phyloP scores from a whole-genome alignment of 1,139 yeast species.

The Yarrowia galli region DNA sequence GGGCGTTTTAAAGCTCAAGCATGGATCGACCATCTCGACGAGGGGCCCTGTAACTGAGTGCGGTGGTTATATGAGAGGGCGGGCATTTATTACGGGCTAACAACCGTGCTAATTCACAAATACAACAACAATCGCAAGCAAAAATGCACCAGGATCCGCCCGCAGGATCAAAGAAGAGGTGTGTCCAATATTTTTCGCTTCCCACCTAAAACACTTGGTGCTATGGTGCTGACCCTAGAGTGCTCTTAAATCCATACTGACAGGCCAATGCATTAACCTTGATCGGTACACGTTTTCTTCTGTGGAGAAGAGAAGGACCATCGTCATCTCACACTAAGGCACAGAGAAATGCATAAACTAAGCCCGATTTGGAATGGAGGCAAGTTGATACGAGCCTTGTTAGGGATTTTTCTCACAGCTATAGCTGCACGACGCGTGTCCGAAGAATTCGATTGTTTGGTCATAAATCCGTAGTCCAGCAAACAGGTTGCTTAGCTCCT shows the following conservation, averaged over 20 bases:
- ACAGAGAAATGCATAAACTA: neutral
- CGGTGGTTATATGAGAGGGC: too few relatives aligned
- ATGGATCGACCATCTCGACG: too few relatives aligned
- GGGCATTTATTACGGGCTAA: slow-evolving; percentile 14
- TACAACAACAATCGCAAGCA: neutral
- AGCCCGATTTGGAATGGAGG: neutral
- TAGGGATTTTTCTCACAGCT: too few relatives aligned
- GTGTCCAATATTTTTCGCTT: slow-evolving; percentile 14
- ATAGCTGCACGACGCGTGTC: neutral
- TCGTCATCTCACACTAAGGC: neutral
- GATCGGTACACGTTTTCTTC: slow-evolving; percentile 13
- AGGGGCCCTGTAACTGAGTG: too few relatives aligned
- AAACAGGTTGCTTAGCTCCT: neutral
- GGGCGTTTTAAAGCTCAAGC: too few relatives aligned
- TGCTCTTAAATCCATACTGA: slow-evolving; percentile 5
- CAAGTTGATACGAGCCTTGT: neutral
- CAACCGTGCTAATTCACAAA: neutral
- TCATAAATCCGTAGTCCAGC: neutral
- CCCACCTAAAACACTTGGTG: neutral
- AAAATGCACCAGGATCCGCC: neutral
- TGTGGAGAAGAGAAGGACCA: slow-evolving; percentile 3
- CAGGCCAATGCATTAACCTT: slow-evolving; percentile 26
- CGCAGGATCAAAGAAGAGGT: neutral
- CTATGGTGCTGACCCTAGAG: neutral
- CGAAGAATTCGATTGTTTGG: neutral